phyloP scores from a whole-genome alignment of 2,329 filamentous ascomycete species.

The Aspergillus versicolor region DNA sequence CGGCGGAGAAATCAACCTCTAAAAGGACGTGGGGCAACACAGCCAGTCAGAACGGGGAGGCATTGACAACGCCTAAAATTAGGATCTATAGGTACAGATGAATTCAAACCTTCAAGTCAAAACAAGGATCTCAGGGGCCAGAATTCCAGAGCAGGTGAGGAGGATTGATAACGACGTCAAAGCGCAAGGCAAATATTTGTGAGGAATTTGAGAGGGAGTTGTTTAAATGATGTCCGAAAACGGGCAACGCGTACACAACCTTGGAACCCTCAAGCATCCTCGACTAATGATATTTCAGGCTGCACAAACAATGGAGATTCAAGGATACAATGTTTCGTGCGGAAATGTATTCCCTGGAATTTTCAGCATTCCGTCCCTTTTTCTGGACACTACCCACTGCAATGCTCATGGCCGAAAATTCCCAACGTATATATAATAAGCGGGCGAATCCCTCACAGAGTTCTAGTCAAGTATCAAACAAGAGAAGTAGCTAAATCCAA shows the following conservation, averaged over 20 bases:
- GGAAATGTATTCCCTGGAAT: too few species aligned
- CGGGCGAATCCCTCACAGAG: background rate
- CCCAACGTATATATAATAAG: background rate
- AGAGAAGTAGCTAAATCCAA: background rate
- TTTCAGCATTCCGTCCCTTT: too few species aligned
- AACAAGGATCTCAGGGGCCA: too few species aligned
- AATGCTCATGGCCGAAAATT: too few species aligned
- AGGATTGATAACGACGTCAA: background rate
- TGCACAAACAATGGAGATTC: too few species aligned
- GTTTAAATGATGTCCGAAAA: background rate
- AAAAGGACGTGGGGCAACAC: conserved; percentile 13
- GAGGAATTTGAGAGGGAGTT: background rate
- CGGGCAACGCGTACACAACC: background rate
- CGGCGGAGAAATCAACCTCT: conserved; percentile 6
- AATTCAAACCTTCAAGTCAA: too few species aligned
- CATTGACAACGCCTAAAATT: conserved; percentile 1
- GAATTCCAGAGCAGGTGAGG: too few species aligned
- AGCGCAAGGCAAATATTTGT: background rate
- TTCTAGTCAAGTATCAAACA: background rate
- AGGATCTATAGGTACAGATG: background rate
- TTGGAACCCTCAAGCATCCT: too few species aligned
- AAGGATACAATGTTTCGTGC: too few species aligned
- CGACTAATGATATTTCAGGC: too few species aligned
- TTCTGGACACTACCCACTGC: too few species aligned
- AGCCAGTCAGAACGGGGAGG: conserved; percentile 1